Evolutionary conservation across 495 filamentous ascomycete species (phyloP).

Genomic region (Trichoderma orchidacearum): DNA sequence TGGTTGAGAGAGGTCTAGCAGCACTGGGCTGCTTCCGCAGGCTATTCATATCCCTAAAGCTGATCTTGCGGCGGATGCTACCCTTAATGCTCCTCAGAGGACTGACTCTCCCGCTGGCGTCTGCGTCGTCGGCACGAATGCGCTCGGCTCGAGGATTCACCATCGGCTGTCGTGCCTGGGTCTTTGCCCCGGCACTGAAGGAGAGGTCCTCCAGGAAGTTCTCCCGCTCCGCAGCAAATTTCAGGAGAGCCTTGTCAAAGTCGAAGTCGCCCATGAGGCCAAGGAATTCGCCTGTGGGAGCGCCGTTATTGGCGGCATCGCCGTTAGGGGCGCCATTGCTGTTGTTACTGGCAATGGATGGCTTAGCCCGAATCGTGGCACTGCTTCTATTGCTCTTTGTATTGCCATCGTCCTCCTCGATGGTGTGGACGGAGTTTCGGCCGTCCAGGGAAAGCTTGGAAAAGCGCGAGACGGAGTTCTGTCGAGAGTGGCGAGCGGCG

Average conservation of each 20-base stretch:
- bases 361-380: slow-evolving; percentile 52
- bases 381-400: slow-evolving; percentile 80
- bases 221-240: slow-evolving; percentile 89
- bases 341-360: slow-evolving; percentile 22
- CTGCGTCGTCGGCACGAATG: slow-evolving; percentile 62
- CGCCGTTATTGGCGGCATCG: slow-evolving; percentile 9
- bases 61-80: slow-evolving; percentile 66
- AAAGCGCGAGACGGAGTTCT: slow-evolving; percentile 52
- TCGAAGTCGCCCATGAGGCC: slow-evolving; percentile 47
- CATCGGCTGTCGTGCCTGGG: slow-evolving; percentile 53
- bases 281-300: slow-evolving; percentile 6
- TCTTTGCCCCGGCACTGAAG: slow-evolving; percentile 73
- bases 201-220: slow-evolving; percentile 86
- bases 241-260: slow-evolving; percentile 82
- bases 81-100: slow-evolving; percentile 36
- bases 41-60: slow-evolving; percentile 87
- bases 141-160: slow-evolving; percentile 67
- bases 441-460: slow-evolving; percentile 46
- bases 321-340: not conserved
- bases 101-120: slow-evolving; percentile 28
- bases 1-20: slow-evolving; percentile 26
- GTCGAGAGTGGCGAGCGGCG: slow-evolving; percentile 43
- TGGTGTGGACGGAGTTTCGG: slow-evolving; percentile 47
- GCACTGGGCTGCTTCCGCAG: slow-evolving; percentile 64
- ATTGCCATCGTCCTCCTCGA: slow-evolving; percentile 44